Base-by-base conservation (phyloP, 1,284 basidiomycete species). In the Microbotryum intermedium region DNA sequence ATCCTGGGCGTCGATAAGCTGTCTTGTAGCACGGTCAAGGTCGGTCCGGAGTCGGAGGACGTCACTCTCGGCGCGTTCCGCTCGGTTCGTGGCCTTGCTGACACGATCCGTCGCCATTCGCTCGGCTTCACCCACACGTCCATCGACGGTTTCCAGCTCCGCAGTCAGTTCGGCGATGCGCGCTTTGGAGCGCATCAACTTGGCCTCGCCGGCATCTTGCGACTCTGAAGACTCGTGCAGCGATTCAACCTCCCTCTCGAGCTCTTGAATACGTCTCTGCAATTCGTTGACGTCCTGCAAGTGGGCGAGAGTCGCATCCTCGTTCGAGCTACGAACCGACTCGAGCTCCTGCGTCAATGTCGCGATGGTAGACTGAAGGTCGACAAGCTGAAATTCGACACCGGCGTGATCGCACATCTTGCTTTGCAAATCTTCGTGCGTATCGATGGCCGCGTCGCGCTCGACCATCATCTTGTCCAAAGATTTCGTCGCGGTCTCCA, bases 1-100 rank as follows among this genome's bases (percentile, higher is more conserved):
- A 43, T 65, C 64, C 16, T 59, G 55, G 7, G 53, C 51, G 10
- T 62, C 58, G 20, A 53, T 54, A 1, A 65, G 55, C 2, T 51
- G 55, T 44, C 53, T 53, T 1, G 30, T 49, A 7, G 57, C 52
- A 0, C 58, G 54, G 53, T 64, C 62, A 25, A 64, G 54, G 18
- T 64, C 57, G 1, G 54, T 10, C 7, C 51, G 56, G 6, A 64
- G 52, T n/a, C 54, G 48, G 26, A 49, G 47, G 4, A 54, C 43
- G 6, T 53, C 46, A 2, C 26, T 50, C 11, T 62, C 59, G 6
- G 55, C 50, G 6, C 25, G 20, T 30, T 60, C 61, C 29, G 57
- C 57, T 5, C 61, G 58, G 34, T 16, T 13, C 11, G 34, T 39
- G 16, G 34, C 34, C 11, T 39, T 39, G 13, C 13, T 39, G 34